These are phyloP conservation scores for Lipomyces starkeyi DNA, from an alignment of 805 yeast genomes.

Conservation along the genomic window DNA sequence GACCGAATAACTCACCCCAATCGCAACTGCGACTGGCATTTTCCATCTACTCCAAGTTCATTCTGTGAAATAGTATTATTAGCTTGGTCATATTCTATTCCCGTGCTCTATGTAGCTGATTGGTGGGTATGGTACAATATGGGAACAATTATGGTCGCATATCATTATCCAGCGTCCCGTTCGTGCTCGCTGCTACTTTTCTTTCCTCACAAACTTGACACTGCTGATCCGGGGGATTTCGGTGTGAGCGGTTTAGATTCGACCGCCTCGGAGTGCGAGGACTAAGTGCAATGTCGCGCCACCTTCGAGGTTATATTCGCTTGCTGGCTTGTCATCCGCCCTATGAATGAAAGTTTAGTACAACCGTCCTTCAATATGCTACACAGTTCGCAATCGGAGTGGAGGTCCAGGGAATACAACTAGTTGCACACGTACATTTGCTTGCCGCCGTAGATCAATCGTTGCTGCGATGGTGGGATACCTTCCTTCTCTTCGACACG, in stretches of 20 bases:
- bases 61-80: neutral
- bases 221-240: neutral
- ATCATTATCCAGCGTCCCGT: neutral
- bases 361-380: neutral
- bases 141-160: neutral
- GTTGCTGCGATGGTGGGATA: conserved; percentile 94
- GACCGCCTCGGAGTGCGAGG: conserved; percentile 89
- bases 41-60: neutral
- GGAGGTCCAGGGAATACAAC: neutral
- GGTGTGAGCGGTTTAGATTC: neutral
- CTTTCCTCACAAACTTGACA: neutral
- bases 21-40: neutral
- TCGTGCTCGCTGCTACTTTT: neutral
- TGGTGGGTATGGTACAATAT: neutral
- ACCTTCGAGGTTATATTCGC: conserved; percentile 74
- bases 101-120: conserved; percentile 1
- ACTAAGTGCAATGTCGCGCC: conserved; percentile 92
- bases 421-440: conserved; percentile 66
- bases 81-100: neutral
- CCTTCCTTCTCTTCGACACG: conserved; percentile 96
- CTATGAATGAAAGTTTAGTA: conserved; percentile 40
- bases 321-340: conserved; percentile 78
- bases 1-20: neutral
- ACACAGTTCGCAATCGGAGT: neutral
- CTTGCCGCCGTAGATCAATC: conserved; percentile 86